These are phyloP conservation scores for Prunus armeniaca DNA, from an alignment of 306 rosid genomes.

Conservation along the genomic window DNA sequence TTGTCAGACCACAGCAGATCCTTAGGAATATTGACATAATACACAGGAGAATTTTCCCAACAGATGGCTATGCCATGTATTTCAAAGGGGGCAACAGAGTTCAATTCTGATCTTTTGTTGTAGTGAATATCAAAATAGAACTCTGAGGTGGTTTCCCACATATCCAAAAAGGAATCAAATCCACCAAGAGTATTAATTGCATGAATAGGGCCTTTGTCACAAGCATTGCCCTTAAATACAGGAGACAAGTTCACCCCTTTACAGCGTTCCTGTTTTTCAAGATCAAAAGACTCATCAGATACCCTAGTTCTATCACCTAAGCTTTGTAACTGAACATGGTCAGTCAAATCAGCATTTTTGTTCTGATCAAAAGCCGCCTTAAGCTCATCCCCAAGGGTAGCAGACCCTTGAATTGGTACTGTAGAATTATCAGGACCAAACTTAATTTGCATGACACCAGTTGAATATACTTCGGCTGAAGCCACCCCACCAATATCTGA, in stretches of 20 bases:
- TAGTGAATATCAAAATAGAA: conserved; percentile 85
- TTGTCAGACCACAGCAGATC: conserved; percentile 63
- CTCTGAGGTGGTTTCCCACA: conserved; percentile 66
- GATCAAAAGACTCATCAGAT: conserved; percentile 24
- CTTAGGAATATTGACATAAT: conserved; percentile 77
- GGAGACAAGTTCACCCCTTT: conserved; percentile 28
- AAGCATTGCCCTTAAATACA: conserved; percentile 30
- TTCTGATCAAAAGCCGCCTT: conserved; percentile 25
- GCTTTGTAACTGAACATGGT: conserved; percentile 30
- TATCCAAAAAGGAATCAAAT: conserved; percentile 79
- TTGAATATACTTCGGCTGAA: conserved; percentile 41
- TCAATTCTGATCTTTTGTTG: conserved; percentile 61
- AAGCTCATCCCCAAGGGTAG: conserved; percentile 31
- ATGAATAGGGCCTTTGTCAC: conserved; percentile 69
- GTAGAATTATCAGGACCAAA: conserved; percentile 32
- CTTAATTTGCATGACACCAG: conserved; percentile 21
- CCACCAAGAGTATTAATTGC: conserved; percentile 69
- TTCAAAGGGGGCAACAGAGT: conserved; percentile 68
- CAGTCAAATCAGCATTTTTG: conserved; percentile 28
- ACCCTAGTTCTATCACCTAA: conserved; percentile 32
- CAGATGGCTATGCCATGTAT: conserved; percentile 85
- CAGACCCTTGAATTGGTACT: conserved; percentile 42
- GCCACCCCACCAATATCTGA: conserved; percentile 27
- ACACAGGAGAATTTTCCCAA: conserved; percentile 88
- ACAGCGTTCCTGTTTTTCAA: conserved; percentile 32